phyloP scores from a whole-genome alignment of 2,329 filamentous ascomycete species.

The Ceratocystis papillata region DNA sequence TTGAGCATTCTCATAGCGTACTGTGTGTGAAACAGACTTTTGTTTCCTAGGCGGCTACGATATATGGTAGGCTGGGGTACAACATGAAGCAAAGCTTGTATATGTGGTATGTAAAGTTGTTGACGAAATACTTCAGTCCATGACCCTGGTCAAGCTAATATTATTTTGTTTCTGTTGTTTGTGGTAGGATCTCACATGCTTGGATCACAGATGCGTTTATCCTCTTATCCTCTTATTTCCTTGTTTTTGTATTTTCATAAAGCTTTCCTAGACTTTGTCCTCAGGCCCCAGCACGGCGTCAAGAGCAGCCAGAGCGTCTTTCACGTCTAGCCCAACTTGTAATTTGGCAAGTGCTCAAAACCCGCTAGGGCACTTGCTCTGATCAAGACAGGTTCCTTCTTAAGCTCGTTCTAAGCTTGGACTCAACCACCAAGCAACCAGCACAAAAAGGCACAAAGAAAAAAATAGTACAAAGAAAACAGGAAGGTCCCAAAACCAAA shows the following conservation, averaged over 20 bases:
- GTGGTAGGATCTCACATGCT: slow-evolving; percentile 8
- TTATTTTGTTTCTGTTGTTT: not conserved
- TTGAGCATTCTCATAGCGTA: too few relatives aligned
- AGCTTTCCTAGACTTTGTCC: not conserved
- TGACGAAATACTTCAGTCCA: too few relatives aligned
- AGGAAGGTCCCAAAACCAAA: not conserved
- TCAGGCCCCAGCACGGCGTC: slow-evolving; percentile 10
- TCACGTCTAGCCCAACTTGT: not conserved
- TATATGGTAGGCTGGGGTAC: too few relatives aligned
- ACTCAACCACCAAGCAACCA: slow-evolving; percentile 13
- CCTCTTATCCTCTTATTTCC: not conserved
- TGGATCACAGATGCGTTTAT: slow-evolving; percentile 6
- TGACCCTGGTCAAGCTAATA: too few relatives aligned
- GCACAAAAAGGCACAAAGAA: not conserved
- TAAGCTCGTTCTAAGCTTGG: slow-evolving; percentile 10
- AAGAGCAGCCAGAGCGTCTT: slow-evolving; percentile 5
- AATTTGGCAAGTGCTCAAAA: slow-evolving; percentile 8
- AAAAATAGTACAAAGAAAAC: slow-evolving; percentile 6
- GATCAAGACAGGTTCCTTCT: slow-evolving; percentile 10
- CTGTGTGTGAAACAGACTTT: too few relatives aligned
- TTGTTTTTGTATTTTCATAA: not conserved
- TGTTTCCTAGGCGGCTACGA: too few relatives aligned
- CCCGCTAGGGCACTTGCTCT: slow-evolving; percentile 1
- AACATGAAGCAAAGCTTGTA: too few relatives aligned
- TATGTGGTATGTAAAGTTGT: too few relatives aligned